Evolutionary conservation across 345 rosid species (phyloP), one percentile per base, ranked within the genome.

Genomic region (Euphorbia tirucalli): DNA sequence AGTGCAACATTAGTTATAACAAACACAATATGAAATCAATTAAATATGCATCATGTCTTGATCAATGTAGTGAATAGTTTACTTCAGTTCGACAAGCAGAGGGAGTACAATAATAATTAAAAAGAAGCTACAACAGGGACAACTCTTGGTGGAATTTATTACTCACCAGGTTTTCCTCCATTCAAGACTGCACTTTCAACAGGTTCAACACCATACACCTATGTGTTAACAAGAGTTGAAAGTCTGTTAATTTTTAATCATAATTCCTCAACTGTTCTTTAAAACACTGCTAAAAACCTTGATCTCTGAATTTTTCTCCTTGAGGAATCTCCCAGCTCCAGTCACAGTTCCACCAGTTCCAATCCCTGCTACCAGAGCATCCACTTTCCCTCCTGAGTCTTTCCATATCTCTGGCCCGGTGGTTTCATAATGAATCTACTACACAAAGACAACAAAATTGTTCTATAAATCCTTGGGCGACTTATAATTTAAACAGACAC

Each of bases 271-370:
- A 1, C 13, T 49, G 11, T 24, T 4, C 4, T 3, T 21, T 22
- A 66, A 50, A 1, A 49, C 2, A 21, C 7, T 6, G 18, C 25
- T 22, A 14, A 63, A 52, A 54, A 92, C 96, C 96, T 88, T 85
- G 30, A 92, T 75, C 24, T 86, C 82, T 3, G 87, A 78, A 35
- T 90, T 88, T 74, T 82, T 83, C 84, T 87, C 89, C 77, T 86
- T 90, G 11, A 92, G 96, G 55, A 79, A 92, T 71, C 54, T 86
- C 59, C 97, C 97, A 7, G 78, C 78, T 19, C 96, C 96, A 37
- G 79, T 84, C 65, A 86, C 74, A 39, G 99, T 95, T 75, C 99
- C 99, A 70, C 93, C 97, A 31, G 99, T 95, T 73, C 99, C 99
- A 70, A 95, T 88, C 46, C 96, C 97, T 0, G 89, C 87, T 83